Percentiles rank a stretch among this genome's conserved stretches.
phyloP scores from a whole-genome alignment of 768 basidiomycete species.

The Mycena kentingensis region DNA sequence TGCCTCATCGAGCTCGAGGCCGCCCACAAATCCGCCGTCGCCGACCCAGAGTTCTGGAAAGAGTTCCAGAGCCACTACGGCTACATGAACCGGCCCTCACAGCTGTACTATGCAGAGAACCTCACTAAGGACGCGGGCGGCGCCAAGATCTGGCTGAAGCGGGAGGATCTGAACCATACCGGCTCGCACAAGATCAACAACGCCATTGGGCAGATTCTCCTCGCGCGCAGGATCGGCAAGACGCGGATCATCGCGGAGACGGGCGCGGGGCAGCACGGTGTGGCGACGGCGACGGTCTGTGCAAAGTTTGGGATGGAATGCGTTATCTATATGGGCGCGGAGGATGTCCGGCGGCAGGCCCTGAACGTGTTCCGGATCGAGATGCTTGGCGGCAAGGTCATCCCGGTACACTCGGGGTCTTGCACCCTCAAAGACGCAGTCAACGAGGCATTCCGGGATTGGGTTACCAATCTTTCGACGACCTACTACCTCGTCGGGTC shows the following conservation, averaged over 20 bases:
- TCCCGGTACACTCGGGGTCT: constrained; percentile 92
- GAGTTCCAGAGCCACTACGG: constrained; percentile 86
- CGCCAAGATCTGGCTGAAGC: constrained; percentile 96
- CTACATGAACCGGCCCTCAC: constrained; percentile 94
- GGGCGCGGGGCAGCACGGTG: constrained; percentile 98
- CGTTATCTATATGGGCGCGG: constrained; percentile 96
- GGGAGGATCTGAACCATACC: constrained; percentile 97
- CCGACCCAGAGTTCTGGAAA: constrained; percentile 89
- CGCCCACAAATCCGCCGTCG: constrained; percentile 84
- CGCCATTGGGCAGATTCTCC: constrained; percentile 92
- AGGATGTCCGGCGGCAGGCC: constrained; percentile 94
- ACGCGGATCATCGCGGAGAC: constrained; percentile 98
- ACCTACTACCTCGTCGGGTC: constrained; percentile 98
- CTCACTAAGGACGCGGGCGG: constrained; percentile 89
- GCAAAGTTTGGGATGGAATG: constrained; percentile 96
- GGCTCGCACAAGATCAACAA: constrained; percentile 99
- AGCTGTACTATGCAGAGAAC: constrained; percentile 88
- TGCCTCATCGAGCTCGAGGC: constrained; percentile 88
- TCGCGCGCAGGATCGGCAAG: constrained; percentile 93
- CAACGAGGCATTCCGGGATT: constrained; percentile 97
- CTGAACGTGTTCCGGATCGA: constrained; percentile 97
- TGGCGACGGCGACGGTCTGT: constrained; percentile 97
- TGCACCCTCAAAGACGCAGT: constrained; percentile 97
- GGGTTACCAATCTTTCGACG: constrained; percentile 93
- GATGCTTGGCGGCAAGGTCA: constrained; percentile 95